phyloP scores from a whole-genome alignment of 768 basidiomycete genomes.

The Mycena chlorophos region DNA sequence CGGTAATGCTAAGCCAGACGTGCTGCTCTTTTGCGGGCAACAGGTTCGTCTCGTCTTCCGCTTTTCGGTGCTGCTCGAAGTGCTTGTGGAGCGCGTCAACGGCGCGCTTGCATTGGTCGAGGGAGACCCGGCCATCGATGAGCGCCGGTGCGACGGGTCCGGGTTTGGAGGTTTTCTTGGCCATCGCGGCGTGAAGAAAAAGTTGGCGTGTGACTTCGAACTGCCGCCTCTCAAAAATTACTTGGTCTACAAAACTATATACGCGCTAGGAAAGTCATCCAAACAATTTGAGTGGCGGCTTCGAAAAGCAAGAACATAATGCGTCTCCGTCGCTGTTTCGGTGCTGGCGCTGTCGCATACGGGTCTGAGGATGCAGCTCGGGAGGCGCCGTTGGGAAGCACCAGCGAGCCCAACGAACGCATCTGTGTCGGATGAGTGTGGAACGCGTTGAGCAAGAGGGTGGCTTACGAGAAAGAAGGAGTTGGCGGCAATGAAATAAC shows the following conservation, averaged over 20 bases:
- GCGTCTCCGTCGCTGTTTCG: constrained; percentile 71
- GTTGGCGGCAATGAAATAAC: constrained; percentile 86
- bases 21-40: no score
- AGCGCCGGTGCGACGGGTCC: no score
- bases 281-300: constrained; percentile 77
- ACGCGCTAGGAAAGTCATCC: constrained; percentile 82
- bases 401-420: constrained; percentile 87
- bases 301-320: constrained; percentile 89
- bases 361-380: constrained; percentile 40
- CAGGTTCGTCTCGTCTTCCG: no score
- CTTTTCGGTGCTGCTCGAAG: no score
- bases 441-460: not conserved
- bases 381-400: constrained; percentile 76
- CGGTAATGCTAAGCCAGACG: no score
- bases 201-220: no score
- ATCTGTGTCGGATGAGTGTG: constrained; percentile 51
- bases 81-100: no score
- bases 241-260: constrained; percentile 23
- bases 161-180: no score
- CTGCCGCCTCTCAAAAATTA: no score
- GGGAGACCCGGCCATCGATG: no score
- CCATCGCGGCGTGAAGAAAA: no score
- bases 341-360: constrained; percentile 67
- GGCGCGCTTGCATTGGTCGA: no score
- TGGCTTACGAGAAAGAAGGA: constrained; percentile 86